These are phyloP conservation scores for Claviceps pazoutovae DNA, from an alignment of 2,329 filamentous ascomycete genomes.

Conservation along the genomic window DNA sequence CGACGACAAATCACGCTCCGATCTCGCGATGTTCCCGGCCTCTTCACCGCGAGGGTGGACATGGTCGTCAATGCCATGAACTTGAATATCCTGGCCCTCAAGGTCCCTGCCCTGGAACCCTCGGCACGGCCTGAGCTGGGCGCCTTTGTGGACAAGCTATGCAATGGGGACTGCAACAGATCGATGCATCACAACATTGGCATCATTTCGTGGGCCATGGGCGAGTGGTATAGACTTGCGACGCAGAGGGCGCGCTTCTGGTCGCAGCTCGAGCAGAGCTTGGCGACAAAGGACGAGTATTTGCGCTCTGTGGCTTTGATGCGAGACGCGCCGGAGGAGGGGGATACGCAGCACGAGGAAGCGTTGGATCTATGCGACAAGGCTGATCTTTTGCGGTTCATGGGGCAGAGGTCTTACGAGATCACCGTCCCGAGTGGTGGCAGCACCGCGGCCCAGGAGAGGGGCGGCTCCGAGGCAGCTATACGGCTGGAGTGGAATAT, in stretches of 20 bases:
- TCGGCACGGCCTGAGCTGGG: constrained; percentile 45
- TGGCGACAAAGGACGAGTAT: constrained; percentile 22
- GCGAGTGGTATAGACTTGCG: constrained; percentile 51
- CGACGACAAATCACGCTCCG: constrained; percentile 41
- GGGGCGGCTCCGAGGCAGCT: constrained; percentile 23
- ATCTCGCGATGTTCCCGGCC: constrained; percentile 26
- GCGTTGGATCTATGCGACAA: constrained; percentile 7
- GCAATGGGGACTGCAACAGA: constrained; percentile 24
- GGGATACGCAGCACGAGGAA: constrained; percentile 9
- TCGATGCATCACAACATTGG: constrained; percentile 42
- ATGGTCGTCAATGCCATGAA: constrained; percentile 43
- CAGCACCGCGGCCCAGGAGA: constrained; percentile 10
- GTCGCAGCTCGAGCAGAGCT: constrained; percentile 36
- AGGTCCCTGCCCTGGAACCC: constrained; percentile 41
- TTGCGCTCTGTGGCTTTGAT: constrained; percentile 11
- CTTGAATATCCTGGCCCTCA: constrained; percentile 36
- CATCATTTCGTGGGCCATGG: constrained; percentile 52
- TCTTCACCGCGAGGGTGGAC: constrained; percentile 44
- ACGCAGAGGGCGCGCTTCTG: constrained; percentile 49
- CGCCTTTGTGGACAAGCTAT: constrained; percentile 33
- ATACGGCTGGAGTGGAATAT: constrained; percentile 49
- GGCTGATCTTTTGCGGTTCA: constrained; percentile 36
- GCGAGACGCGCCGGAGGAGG: constrained; percentile 12
- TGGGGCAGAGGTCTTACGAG: constrained; percentile 38
- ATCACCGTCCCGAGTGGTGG: constrained; percentile 22